Evolutionary conservation across 1,284 basidiomycete genomes (phyloP).

Genomic region (Ceratobasidium sp.): DNA sequence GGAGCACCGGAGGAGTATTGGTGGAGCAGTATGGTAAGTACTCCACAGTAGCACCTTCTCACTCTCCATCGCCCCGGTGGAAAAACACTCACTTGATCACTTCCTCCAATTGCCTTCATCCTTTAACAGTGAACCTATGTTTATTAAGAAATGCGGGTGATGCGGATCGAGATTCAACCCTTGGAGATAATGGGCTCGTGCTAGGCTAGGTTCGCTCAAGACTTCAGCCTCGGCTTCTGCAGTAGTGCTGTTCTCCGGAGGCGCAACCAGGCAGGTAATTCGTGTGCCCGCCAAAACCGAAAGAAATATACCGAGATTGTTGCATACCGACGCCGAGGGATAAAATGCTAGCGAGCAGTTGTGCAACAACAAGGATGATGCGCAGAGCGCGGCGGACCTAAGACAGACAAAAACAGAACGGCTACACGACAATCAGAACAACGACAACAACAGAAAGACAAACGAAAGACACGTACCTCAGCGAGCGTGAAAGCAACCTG

Average conservation of each 20-base stretch:
- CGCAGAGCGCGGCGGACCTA: too few species aligned
- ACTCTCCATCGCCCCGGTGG: neutral
- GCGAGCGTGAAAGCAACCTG: too few species aligned
- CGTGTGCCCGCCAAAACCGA: constrained; percentile 61
- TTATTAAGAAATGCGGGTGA: constrained; percentile 73
- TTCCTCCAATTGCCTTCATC: constrained; percentile 66
- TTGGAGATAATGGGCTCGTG: constrained; percentile 67
- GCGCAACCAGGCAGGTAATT: constrained; percentile 36
- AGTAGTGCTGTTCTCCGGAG: constrained; percentile 37
- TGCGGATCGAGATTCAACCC: constrained; percentile 68
- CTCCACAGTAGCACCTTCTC: neutral
- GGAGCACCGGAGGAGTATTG: neutral
- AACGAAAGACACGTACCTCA: too few species aligned
- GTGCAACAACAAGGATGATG: constrained; percentile 67
- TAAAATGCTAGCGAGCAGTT: constrained; percentile 69
- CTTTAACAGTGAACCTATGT: constrained; percentile 71
- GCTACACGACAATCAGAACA: too few species aligned
- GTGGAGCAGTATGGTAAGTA: constrained; percentile 1
- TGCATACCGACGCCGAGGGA: constrained; percentile 69
- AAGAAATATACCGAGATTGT: constrained; percentile 73
- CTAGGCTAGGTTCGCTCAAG: constrained; percentile 60
- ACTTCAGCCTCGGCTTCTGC: constrained; percentile 54
- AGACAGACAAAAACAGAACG: too few species aligned
- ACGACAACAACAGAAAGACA: too few species aligned
- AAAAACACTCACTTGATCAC: constrained; percentile 64